Percentiles rank a stretch among this genome's conserved stretches.
Conservation (phyloP, 2,329 filamentous ascomycete species). For the Cordyceps cicadae region DNA sequence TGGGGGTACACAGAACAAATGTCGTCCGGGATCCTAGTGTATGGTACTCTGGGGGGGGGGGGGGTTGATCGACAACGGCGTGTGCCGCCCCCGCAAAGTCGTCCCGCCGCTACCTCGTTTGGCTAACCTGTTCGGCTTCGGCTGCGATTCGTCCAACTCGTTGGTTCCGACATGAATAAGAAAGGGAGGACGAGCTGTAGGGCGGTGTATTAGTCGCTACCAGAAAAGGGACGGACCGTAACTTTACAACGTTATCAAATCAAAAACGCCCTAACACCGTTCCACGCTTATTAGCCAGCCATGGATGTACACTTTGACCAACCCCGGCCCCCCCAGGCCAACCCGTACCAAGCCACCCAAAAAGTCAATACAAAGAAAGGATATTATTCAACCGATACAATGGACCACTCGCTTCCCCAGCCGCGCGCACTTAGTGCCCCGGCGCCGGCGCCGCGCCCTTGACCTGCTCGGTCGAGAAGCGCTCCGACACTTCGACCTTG, state of each 20-base stretch:
- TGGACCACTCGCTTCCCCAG: neutral
- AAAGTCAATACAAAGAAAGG: neutral
- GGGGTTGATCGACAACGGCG: neutral
- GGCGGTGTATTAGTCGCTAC: neutral
- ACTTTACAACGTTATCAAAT: neutral
- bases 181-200: neutral
- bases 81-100: neutral
- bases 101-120: neutral
- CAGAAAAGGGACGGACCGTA: neutral
- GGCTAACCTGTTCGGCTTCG: neutral
- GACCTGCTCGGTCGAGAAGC: conserved; percentile 23
- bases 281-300: neutral
- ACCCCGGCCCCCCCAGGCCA: neutral
- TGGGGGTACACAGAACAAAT: no score
- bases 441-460: neutral
- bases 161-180: neutral
- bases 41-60: no score
- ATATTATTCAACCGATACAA: neutral
- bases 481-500: conserved; percentile 45
- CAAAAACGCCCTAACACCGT: neutral
- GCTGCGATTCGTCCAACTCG: neutral
- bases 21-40: no score
- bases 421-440: neutral
- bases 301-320: neutral
- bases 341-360: neutral